A percentile compares a stretch with the other conserved stretches of the same genome.
Evolutionary conservation across 148 eudicot species (phyloP).

Genomic region (Suaeda aralocaspica): DNA sequence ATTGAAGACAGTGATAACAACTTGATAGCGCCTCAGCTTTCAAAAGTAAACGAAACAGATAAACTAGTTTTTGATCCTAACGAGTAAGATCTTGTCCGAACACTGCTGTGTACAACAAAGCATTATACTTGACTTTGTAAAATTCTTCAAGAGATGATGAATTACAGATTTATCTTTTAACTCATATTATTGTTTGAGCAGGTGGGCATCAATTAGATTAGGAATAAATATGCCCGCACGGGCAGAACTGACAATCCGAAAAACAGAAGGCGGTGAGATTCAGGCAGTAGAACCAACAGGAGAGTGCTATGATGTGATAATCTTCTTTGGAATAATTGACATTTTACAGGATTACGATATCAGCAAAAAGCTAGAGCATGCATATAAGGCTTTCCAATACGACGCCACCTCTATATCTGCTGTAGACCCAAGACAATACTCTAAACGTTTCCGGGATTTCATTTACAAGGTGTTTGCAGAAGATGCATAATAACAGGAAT

Average conservation of each 20-base stretch:
- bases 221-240: conserved; percentile 64
- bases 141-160: not conserved
- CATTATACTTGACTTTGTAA: not conserved
- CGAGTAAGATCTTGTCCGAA: conserved; percentile 33
- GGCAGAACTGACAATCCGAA: conserved; percentile 56
- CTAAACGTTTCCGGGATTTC: conserved; percentile 66
- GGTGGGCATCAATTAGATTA: conserved; percentile 46
- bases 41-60: conserved; percentile 42
- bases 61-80: conserved; percentile 37
- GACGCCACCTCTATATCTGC: conserved; percentile 74
- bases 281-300: conserved; percentile 62
- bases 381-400: conserved; percentile 63
- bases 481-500: conserved; percentile 40
- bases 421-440: conserved; percentile 68
- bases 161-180: not conserved
- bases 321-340: conserved; percentile 68
- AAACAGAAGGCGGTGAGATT: conserved; percentile 39
- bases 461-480: conserved; percentile 52
- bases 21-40: conserved; percentile 45
- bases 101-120: not conserved
- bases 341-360: conserved; percentile 73
- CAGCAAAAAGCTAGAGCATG: conserved; percentile 80
- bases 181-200: conserved; percentile 9
- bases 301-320: conserved; percentile 50
- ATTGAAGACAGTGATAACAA: conserved; percentile 28